Percentiles rank a stretch among this genome's conserved stretches.
phyloP scores from a whole-genome alignment of 768 basidiomycete genomes.

The Tubosaeta sp. region DNA sequence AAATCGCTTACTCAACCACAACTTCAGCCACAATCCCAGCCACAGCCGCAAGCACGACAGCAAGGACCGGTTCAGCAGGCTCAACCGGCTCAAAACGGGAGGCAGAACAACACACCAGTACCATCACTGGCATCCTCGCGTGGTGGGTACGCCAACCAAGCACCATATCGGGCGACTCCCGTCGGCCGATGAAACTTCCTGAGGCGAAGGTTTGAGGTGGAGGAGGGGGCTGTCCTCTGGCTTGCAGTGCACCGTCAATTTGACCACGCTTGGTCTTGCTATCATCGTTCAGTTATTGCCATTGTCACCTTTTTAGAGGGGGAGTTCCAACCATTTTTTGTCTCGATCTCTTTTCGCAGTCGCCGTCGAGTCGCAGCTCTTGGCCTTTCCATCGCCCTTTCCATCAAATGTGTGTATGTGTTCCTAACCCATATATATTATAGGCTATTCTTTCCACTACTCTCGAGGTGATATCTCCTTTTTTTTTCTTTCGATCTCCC shows the following conservation, averaged over 20 bases:
- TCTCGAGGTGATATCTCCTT: constrained; percentile 17
- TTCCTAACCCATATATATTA: constrained; percentile 30
- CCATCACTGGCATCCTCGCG: constrained; percentile 23
- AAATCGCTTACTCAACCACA: constrained; percentile 34
- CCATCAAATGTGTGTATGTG: constrained; percentile 17
- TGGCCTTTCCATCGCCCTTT: constrained; percentile 5
- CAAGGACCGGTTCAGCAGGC: constrained; percentile 22
- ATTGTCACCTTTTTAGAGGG: constrained; percentile 6
- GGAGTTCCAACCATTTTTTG: constrained; percentile 10
- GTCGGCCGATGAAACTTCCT: constrained; percentile 23
- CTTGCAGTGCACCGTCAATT: constrained; percentile 9
- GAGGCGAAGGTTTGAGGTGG: not conserved
- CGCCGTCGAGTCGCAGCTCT: constrained; percentile 9
- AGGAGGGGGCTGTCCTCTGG: constrained; percentile 5
- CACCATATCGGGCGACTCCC: constrained; percentile 27
- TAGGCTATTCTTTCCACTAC: constrained; percentile 22
- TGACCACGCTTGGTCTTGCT: constrained; percentile 15
- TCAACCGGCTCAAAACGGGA: constrained; percentile 25
- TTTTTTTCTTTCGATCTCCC: constrained; percentile 1
- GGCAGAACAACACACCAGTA: constrained; percentile 23
- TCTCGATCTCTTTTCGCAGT: constrained; percentile 8
- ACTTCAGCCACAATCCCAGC: constrained; percentile 27
- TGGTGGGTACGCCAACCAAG: constrained; percentile 21
- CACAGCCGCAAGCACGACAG: constrained; percentile 26
- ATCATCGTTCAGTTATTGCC: constrained; percentile 8